Evolutionary conservation across 495 filamentous ascomycete genomes (phyloP).

Genomic region (Coniosporium apollinis): DNA sequence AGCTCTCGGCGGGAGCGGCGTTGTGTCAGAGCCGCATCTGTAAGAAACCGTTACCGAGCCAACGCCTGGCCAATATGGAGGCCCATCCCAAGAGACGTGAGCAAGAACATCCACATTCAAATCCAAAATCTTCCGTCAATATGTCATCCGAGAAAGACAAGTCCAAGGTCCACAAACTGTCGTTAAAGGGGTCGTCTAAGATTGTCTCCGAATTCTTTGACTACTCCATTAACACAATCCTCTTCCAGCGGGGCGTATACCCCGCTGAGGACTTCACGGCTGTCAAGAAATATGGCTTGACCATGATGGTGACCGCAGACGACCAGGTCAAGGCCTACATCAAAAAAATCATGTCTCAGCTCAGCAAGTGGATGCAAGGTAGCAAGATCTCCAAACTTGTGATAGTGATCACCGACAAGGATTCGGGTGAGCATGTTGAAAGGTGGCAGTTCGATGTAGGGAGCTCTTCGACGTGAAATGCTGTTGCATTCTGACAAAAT

Average conservation of each 20-base stretch:
- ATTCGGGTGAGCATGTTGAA: slow-evolving; percentile 90
- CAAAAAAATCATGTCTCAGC: slow-evolving; percentile 94
- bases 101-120: too few species aligned
- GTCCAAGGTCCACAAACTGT: slow-evolving; percentile 84
- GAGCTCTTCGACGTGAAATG: slow-evolving; percentile 1
- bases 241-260: slow-evolving; percentile 96
- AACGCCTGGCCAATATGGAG: too few species aligned
- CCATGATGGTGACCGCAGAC: slow-evolving; percentile 92
- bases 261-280: slow-evolving; percentile 95
- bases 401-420: slow-evolving; percentile 87
- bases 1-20: too few species aligned
- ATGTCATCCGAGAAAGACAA: slow-evolving; percentile 47
- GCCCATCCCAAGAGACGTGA: too few species aligned
- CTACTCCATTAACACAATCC: slow-evolving; percentile 89
- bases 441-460: slow-evolving; percentile 94
- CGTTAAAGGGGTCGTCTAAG: slow-evolving; percentile 78
- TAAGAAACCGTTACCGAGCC: too few species aligned
- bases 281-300: slow-evolving; percentile 98
- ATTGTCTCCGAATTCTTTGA: slow-evolving; percentile 90
- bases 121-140: too few species aligned
- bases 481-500: not conserved
- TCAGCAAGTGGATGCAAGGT: slow-evolving; percentile 89
- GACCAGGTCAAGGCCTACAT: slow-evolving; percentile 98
- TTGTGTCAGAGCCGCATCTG: too few species aligned
- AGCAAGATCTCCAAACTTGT: slow-evolving; percentile 95